phyloP scores from a whole-genome alignment of 139 green algal genomes.

The Monoraphidium neglectum region DNA sequence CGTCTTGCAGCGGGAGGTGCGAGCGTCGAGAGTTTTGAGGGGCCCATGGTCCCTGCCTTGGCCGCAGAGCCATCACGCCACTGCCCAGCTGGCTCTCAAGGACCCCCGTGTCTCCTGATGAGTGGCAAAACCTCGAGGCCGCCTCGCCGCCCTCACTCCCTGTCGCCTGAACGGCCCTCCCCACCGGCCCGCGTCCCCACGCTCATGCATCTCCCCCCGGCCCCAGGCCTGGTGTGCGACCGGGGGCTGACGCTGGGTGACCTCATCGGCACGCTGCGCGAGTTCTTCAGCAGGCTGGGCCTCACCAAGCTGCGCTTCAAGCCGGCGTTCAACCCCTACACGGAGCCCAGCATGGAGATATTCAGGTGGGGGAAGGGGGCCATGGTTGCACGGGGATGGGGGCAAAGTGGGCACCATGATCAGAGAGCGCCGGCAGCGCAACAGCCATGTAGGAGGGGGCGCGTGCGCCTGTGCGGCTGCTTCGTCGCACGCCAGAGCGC shows the following conservation, averaged over 20 bases:
- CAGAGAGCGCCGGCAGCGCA: background rate
- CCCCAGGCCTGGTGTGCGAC: constrained; percentile 82
- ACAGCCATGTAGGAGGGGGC: no score
- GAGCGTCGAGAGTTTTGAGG: no score
- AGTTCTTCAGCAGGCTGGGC: constrained; percentile 96
- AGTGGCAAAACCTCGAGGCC: no score
- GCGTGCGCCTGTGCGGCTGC: no score
- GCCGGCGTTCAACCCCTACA: constrained; percentile 99
- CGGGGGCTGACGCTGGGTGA: constrained; percentile 90
- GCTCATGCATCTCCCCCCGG: background rate
- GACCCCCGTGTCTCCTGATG: no score
- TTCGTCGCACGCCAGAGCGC: no score
- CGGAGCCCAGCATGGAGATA: constrained; percentile 99
- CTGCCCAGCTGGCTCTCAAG: no score
- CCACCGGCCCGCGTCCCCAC: background rate
- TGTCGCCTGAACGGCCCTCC: background rate
- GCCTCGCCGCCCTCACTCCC: background rate
- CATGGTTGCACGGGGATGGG: no score
- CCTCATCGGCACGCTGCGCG: constrained; percentile 83
- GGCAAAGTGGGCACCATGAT: background rate
- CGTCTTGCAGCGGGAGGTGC: no score
- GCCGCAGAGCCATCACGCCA: no score
- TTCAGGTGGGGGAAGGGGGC: constrained; percentile 68
- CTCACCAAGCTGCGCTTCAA: constrained; percentile 98
- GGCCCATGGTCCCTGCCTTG: no score